Base-by-base conservation (phyloP, 2,329 filamentous ascomycete genomes). In the Leptographium lundbergii region DNA sequence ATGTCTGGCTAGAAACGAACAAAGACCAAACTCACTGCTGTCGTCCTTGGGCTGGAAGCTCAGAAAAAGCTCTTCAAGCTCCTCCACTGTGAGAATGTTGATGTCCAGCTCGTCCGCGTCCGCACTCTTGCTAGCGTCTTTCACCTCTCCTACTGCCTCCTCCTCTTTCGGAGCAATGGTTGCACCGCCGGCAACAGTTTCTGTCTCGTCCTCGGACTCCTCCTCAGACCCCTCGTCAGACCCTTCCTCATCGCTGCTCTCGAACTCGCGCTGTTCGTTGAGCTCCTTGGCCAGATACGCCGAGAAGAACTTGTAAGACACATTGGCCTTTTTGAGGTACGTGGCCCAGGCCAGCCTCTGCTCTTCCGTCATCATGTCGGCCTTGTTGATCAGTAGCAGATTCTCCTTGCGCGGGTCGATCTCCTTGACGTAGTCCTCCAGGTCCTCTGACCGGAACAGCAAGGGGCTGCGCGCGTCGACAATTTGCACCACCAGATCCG, bases 291-390 rank as follows among this genome's bases (percentile, higher is more conserved):
- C 94, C 61, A 99, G 72, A 61, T 88, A 85, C 1, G 94, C 94
- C 1, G 95, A 99, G 77, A 99, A 99, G 77, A 97, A 99, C 67
- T 87, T 88, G 77, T 94, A 99, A 58, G 88, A 84, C 68, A 99
- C 95, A 32, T 85, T 84, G 29, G 87, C 83, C 65, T 84, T 77
- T 65, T 86, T 86, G 65, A 99, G 89, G 69, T 96, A 90, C 65
- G 87, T 82, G 3, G 91, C 91, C 94, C 94, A 99, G 0, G 80
- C 77, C 64, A 81, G 81, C 64, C 94, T 80, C 74, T 99, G 95
- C 67, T 84, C 83, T 54, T 84, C 72, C 1, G 91, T 95, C 89
- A 99, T 91, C 94, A 99, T 96, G 74, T 99, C 94, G 53, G 94
- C 91, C 78, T 99, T 99, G 79, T 99, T 99, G 69, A 99, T 92